These are phyloP conservation scores for Aspergillus avenaceus DNA, from an alignment of 495 filamentous ascomycete species.

Conservation along the genomic window DNA sequence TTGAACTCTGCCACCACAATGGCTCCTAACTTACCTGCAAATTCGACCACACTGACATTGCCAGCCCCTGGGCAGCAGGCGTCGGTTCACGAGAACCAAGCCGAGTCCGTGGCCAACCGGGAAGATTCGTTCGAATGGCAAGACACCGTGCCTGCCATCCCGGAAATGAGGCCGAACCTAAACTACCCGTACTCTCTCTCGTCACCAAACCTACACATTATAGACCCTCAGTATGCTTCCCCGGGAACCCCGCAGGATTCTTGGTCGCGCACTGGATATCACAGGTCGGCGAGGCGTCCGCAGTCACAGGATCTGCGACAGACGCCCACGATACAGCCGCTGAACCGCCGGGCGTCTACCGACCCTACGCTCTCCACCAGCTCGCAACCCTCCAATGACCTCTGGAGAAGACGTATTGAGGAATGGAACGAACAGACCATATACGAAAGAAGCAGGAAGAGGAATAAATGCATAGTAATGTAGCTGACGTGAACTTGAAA, in stretches of 20 bases:
- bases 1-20: not conserved
- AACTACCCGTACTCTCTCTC: constrained; percentile 35
- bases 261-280: constrained; percentile 4
- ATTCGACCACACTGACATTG: constrained; percentile 13
- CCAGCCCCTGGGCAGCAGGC: not conserved
- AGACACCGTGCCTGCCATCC: constrained; percentile 16
- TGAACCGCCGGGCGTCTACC: constrained; percentile 34
- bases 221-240: constrained; percentile 14
- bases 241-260: constrained; percentile 13
- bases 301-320: constrained; percentile 17
- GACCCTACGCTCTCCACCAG: constrained; percentile 30
- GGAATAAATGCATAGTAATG: constrained; percentile 40
- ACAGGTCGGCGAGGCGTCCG: constrained; percentile 8
- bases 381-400: constrained; percentile 30
- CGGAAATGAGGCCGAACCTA: constrained; percentile 13
- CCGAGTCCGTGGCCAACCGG: not conserved
- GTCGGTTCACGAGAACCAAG: not conserved
- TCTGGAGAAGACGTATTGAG: constrained; percentile 41
- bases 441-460: constrained; percentile 30
- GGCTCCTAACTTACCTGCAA: constrained; percentile 11
- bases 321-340: constrained; percentile 3
- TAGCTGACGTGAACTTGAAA: constrained; percentile 13
- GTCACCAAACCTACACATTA: constrained; percentile 35
- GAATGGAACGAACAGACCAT: constrained; percentile 45
- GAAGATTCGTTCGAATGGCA: constrained; percentile 5